Conservation (phyloP, 2,329 filamentous ascomycete genomes). For the Whalleya microplaca region DNA sequence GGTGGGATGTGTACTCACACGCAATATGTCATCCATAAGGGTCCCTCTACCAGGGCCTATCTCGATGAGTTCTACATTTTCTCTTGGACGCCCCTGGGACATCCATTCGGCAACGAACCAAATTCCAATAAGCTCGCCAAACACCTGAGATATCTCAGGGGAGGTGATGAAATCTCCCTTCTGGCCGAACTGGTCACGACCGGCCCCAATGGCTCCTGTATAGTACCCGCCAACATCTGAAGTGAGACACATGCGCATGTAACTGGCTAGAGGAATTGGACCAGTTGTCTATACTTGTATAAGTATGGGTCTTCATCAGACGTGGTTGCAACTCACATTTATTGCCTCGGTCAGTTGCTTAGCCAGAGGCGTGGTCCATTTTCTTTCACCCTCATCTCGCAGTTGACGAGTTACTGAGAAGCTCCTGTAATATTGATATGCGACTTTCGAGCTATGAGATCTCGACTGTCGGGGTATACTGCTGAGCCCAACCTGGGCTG, state of each 20-base stretch:
- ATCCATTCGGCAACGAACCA: conserved; percentile 99
- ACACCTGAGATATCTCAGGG: conserved; percentile 95
- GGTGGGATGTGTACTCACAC: conserved; percentile 59
- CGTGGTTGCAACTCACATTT: conserved; percentile 58
- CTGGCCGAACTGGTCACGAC: conserved; percentile 85
- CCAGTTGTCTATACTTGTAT: conserved; percentile 67
- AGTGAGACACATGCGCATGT: conserved; percentile 98
- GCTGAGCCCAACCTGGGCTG: conserved; percentile 31
- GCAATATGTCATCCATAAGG: conserved; percentile 93
- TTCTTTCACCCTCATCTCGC: conserved; percentile 47
- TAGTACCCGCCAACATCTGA: conserved; percentile 93
- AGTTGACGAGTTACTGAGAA: conserved; percentile 35
- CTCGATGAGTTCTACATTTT: conserved; percentile 87
- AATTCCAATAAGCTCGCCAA: conserved; percentile 90
- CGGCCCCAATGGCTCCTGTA: conserved; percentile 70
- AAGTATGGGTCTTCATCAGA: conserved; percentile 17
- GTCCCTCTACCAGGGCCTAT: conserved; percentile 93
- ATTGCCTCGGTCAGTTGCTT: conserved; percentile 88
- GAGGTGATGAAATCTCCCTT: conserved; percentile 97
- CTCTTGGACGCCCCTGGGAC: conserved; percentile 74
- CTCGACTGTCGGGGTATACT: conserved; percentile 18
- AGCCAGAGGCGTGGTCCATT: conserved; percentile 92
- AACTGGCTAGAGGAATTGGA: conserved; percentile 87
- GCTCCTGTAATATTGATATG: conserved; percentile 26
- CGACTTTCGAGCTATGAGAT: conserved; percentile 18